Percentiles rank a stretch among this genome's conserved stretches.
Conservation (phyloP, 257 asterid species). For the Ilex asprella region DNA sequence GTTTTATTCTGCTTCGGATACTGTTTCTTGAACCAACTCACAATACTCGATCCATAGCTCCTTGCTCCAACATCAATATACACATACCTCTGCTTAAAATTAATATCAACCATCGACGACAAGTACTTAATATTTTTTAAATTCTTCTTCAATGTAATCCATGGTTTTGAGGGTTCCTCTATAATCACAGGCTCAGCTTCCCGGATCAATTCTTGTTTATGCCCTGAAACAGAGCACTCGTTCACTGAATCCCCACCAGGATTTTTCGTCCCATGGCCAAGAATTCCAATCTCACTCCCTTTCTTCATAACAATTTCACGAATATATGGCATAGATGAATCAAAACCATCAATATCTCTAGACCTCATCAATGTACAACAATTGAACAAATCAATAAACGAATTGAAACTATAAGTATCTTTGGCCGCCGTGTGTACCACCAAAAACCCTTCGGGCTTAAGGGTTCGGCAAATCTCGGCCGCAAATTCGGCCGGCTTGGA, state of each 20-base stretch:
- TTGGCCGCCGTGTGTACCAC: constrained; percentile 36
- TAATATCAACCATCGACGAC: constrained; percentile 78
- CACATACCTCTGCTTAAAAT: constrained; percentile 64
- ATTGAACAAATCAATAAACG: constrained; percentile 42
- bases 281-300: constrained; percentile 12
- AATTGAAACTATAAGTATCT: constrained; percentile 38
- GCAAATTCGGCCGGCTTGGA: constrained; percentile 24
- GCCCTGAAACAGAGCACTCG: constrained; percentile 59
- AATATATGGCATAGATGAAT: constrained; percentile 21
- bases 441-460: constrained; percentile 45
- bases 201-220: constrained; percentile 45
- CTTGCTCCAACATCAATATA: constrained; percentile 91
- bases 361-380: constrained; percentile 37
- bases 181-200: constrained; percentile 74
- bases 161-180: constrained; percentile 84
- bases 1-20: constrained; percentile 91
- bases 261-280: constrained; percentile 12
- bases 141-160: constrained; percentile 89
- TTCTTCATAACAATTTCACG: constrained; percentile 52
- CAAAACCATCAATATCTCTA: constrained; percentile 31
- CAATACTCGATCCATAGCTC: constrained; percentile 95
- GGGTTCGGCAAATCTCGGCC: constrained; percentile 31
- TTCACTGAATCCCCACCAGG: constrained; percentile 19
- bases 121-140: constrained; percentile 64
- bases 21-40: constrained; percentile 97